Percentiles rank a stretch among this genome's conserved stretches.
Evolutionary conservation across 176 grass and related monocot genomes (phyloP).

Genomic region (Sorghum bicolor): Sorghum_bicolor_NCBIv3 NC_012872.2:12079001-12079500

Average conservation of each 20-base stretch:
- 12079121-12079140: background rate
- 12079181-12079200: background rate
- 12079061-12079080: background rate
- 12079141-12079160: background rate
- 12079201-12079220: background rate
- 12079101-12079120: background rate
- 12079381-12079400: background rate
- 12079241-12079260: background rate
- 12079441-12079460: background rate
- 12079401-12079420: background rate
- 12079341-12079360: background rate
- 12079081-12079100: background rate
- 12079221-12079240: background rate
- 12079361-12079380: background rate
- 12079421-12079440: background rate
- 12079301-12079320: background rate
- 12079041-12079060: constrained; percentile 8
- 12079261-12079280: background rate
- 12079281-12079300: constrained; percentile 1
- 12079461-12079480: background rate
- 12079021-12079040: background rate
- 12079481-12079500: too few species aligned
- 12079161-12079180: background rate
- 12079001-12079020: background rate
- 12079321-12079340: background rate